Percentiles rank a stretch among this genome's conserved stretches.
These are phyloP conservation scores for Eucalyptus marginata DNA, from an alignment of 345 rosid genomes.

Conservation along the genomic window DNA sequence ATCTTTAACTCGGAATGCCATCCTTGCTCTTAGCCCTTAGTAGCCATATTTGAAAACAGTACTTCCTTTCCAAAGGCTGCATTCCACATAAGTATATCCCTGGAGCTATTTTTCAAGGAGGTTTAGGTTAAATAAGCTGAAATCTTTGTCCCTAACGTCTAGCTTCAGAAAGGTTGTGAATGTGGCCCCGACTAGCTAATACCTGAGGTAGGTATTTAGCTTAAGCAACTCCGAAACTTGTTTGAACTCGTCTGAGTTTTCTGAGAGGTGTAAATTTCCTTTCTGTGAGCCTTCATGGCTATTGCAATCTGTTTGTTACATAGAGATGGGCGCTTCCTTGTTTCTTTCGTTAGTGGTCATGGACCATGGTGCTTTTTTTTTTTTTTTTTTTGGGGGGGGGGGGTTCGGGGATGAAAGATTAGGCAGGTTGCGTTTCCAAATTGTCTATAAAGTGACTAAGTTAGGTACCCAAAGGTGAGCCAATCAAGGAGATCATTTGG, in stretches of 20 bases:
- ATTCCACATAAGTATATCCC: background rate
- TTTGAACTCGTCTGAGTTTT: background rate
- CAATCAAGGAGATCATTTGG: background rate
- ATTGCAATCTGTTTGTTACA: background rate
- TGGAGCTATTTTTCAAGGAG: background rate
- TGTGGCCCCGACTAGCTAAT: background rate
- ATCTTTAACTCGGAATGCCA: background rate
- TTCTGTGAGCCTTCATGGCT: background rate
- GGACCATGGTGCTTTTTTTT: background rate
- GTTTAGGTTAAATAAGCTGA: background rate
- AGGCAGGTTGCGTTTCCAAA: background rate
- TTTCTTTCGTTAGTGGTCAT: background rate
- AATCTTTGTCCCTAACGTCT: background rate
- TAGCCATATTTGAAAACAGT: background rate
- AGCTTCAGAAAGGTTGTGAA: background rate
- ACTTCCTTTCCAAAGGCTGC: background rate
- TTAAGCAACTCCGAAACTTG: background rate
- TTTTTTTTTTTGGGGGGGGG: background rate
- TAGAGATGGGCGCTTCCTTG: background rate
- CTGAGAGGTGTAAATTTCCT: background rate
- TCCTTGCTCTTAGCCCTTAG: background rate
- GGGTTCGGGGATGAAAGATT: background rate
- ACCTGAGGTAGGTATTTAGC: background rate
- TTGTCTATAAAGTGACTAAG: background rate
- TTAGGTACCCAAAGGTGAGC: background rate